phyloP scores from a whole-genome alignment of 2,329 filamentous ascomycete genomes.

The Diaporthe humulicola region DNA sequence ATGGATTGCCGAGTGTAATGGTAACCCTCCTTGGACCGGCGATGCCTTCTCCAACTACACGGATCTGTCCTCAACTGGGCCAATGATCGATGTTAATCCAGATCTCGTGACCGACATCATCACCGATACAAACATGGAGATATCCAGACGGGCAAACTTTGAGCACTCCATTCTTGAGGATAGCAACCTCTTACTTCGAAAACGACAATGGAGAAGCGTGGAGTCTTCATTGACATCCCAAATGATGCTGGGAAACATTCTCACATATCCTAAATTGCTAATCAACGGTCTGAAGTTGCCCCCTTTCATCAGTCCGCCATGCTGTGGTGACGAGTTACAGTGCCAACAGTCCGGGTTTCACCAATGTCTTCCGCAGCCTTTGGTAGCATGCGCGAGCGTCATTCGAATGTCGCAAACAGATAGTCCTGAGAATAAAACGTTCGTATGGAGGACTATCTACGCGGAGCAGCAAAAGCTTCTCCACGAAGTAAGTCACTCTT shows the following conservation, averaged over 20 bases:
- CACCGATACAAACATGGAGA: background rate
- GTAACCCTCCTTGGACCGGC: background rate
- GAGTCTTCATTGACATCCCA: background rate
- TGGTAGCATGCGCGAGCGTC: background rate
- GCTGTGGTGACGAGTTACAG: background rate
- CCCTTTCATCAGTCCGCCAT: background rate
- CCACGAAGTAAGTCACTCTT: background rate
- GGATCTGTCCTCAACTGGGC: background rate
- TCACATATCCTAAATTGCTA: background rate
- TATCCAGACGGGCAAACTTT: slow-evolving; percentile 4
- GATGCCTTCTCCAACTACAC: slow-evolving; percentile 4
- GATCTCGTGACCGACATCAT: background rate
- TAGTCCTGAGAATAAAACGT: background rate
- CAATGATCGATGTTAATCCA: background rate
- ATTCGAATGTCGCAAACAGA: background rate
- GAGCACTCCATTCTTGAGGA: background rate
- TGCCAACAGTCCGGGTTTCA: background rate
- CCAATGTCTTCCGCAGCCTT: background rate
- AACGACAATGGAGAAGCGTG: background rate
- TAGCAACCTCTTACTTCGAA: background rate
- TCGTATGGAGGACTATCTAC: background rate
- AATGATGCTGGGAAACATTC: background rate
- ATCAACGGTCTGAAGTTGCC: background rate
- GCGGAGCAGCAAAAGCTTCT: background rate
- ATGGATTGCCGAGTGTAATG: background rate